These are phyloP conservation scores for Odontarrhena argentea DNA, from an alignment of 345 rosid genomes.

Conservation along the genomic window DNA sequence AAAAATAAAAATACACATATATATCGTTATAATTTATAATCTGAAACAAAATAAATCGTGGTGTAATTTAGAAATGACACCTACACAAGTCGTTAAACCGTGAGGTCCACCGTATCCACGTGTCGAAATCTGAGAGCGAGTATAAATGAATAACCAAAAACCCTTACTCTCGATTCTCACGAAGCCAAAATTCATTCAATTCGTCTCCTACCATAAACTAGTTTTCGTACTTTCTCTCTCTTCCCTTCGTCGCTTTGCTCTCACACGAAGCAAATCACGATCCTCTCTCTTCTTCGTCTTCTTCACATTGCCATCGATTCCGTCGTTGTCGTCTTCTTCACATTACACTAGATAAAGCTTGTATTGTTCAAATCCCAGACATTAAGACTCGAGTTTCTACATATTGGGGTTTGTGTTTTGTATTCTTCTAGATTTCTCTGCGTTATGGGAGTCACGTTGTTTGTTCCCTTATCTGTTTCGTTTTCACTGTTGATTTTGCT, in stretches of 20 bases:
- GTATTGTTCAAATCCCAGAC: neutral
- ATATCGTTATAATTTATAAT: no score
- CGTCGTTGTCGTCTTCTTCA: slow-evolving; percentile 13
- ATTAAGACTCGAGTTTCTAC: slow-evolving; percentile 10
- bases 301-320: slow-evolving; percentile 27
- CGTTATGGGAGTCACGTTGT: neutral
- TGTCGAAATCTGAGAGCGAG: slow-evolving; percentile 31
- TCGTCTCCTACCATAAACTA: slow-evolving; percentile 17
- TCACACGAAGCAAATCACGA: slow-evolving; percentile 56
- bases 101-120: slow-evolving; percentile 38
- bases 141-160: slow-evolving; percentile 14
- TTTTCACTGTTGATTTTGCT: slow-evolving; percentile 10
- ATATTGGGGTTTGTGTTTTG: slow-evolving; percentile 22
- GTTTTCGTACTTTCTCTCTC: slow-evolving; percentile 11
- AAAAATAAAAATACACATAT: no score
- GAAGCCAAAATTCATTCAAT: slow-evolving; percentile 26
- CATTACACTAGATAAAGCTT: slow-evolving; percentile 14
- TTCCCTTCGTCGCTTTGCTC: slow-evolving; percentile 60
- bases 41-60: neutral
- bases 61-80: slow-evolving; percentile 31
- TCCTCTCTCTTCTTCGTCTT: slow-evolving; percentile 41
- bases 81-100: slow-evolving; percentile 33
- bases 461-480: slow-evolving; percentile 20
- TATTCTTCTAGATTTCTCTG: slow-evolving; percentile 16
- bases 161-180: slow-evolving; percentile 36